Conservation (phyloP, 768 basidiomycete species). For the Russula foetens region DNA sequence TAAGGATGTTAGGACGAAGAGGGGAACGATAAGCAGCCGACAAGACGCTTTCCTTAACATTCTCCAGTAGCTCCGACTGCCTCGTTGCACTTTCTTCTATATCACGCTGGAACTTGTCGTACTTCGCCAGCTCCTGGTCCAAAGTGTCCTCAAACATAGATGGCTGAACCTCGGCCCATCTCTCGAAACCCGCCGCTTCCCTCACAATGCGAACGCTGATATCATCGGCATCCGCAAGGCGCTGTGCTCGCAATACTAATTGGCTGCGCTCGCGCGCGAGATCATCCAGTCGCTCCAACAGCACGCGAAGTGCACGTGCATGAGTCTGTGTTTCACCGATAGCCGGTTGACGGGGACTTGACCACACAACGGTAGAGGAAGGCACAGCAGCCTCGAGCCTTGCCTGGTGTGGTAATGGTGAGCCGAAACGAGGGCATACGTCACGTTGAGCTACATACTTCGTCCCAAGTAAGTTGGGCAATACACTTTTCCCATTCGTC, state of each 20-base stretch:
- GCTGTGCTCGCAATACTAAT: slow-evolving; percentile 55
- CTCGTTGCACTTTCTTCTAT: slow-evolving; percentile 50
- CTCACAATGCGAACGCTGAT: slow-evolving; percentile 59
- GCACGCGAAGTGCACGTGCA: slow-evolving; percentile 60
- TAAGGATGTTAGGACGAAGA: neutral
- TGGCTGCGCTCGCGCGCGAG: slow-evolving; percentile 52
- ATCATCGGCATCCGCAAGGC: slow-evolving; percentile 60
- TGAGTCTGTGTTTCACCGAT: slow-evolving; percentile 41
- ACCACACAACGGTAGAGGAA: slow-evolving; percentile 35
- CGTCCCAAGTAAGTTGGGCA: slow-evolving; percentile 59
- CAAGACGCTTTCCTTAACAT: slow-evolving; percentile 51
- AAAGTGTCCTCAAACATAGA: slow-evolving; percentile 84
- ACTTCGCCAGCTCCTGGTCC: slow-evolving; percentile 73
- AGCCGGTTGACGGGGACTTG: neutral
- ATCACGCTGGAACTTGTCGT: slow-evolving; percentile 51
- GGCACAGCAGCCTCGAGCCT: slow-evolving; percentile 63
- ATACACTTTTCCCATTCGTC: slow-evolving; percentile 79
- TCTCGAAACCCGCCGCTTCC: slow-evolving; percentile 57
- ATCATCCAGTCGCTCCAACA: slow-evolving; percentile 76
- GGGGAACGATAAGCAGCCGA: neutral
- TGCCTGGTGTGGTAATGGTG: slow-evolving; percentile 34
- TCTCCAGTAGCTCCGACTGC: slow-evolving; percentile 57
- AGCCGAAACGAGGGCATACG: neutral
- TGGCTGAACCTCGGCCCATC: slow-evolving; percentile 63
- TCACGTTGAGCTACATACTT: slow-evolving; percentile 28